These are phyloP conservation scores for Ceriops decandra DNA, from an alignment of 345 rosid genomes.

Conservation along the genomic window DNA sequence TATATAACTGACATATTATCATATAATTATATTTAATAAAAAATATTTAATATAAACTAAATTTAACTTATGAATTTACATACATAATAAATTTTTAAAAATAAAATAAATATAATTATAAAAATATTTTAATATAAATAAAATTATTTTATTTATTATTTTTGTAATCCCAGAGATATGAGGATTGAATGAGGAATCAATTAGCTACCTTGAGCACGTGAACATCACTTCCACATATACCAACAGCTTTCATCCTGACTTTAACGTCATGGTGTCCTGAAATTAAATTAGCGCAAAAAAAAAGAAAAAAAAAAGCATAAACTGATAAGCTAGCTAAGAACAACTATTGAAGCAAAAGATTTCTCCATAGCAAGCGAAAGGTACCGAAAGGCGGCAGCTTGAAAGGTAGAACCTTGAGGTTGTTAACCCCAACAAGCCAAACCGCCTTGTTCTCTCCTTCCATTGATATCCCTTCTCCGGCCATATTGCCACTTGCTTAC, in stretches of 20 bases:
- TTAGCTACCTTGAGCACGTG: slow-evolving; percentile 69
- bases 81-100: too few relatives aligned
- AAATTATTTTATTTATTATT: too few relatives aligned
- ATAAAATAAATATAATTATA: too few relatives aligned
- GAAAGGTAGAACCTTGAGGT: slow-evolving; percentile 79
- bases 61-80: too few relatives aligned
- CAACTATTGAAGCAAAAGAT: neutral
- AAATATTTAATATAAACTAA: neutral
- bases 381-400: slow-evolving; percentile 68
- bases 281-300: neutral
- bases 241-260: slow-evolving; percentile 85
- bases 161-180: too few relatives aligned
- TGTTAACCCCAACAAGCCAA: slow-evolving; percentile 71
- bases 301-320: neutral
- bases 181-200: neutral
- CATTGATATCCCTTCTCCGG: slow-evolving; percentile 6
- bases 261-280: slow-evolving; percentile 78
- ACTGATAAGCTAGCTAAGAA: neutral
- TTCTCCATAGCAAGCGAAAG: neutral
- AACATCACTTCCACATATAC: slow-evolving; percentile 94
- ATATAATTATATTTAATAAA: too few relatives aligned
- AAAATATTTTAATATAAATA: too few relatives aligned
- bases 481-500: neutral
- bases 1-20: too few relatives aligned
- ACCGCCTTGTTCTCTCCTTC: slow-evolving; percentile 82